Evolutionary conservation across 192 early-diverging fungal species (phyloP), one percentile per base, ranked within the genome.

Genomic region (Lunasporangiospora selenospora): DNA sequence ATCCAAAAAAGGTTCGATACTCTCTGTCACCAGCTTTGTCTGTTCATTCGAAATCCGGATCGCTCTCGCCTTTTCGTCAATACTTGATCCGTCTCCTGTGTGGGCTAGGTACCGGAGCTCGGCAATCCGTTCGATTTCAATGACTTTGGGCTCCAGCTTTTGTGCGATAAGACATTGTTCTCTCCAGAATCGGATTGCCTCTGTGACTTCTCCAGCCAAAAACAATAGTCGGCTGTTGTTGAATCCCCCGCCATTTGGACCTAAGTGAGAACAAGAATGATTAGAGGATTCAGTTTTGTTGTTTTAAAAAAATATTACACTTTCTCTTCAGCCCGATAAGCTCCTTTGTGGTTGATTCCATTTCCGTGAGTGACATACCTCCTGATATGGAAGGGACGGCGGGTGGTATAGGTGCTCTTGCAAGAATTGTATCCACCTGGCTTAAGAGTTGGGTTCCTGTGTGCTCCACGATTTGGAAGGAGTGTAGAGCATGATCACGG

Each of bases 131-230:
- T 73, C 69, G 21, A 73, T 19, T 24, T 73, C 69, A 39, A 56
- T 57, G 10, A 61, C 36, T 15, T 63, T 62, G 8, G 53, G 60
- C 15, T 62, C 61, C 40, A 73, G 24, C 1, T 45, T 34, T n/a
- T 73, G 60, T 23, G 55, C 60, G 32, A 41, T 58, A 9, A 58
- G n/a, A 24, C 61, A 73, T 13, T 73, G 69, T 21, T 73, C 69
- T 19, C 69, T 56, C 69, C 69, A 73, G 24, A 73, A 73, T 3
- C 69, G 53, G 27, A 73, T 63, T 7, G 69, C 69, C 26, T 73
- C 69, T 31, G 62, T 73, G 54, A 73, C 47, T 39, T 73, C 69
- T 2, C 69, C 69, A 18, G 69, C 69, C 12, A 63, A 27, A 12
- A 48, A 53, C 1, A 73, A 31, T 0, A 73, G 48, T 5, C 69